Percentiles rank a stretch among this genome's conserved stretches.
Conservation (phyloP, 148 eudicot species). For the Rhododendron mucronatum region DNA sequence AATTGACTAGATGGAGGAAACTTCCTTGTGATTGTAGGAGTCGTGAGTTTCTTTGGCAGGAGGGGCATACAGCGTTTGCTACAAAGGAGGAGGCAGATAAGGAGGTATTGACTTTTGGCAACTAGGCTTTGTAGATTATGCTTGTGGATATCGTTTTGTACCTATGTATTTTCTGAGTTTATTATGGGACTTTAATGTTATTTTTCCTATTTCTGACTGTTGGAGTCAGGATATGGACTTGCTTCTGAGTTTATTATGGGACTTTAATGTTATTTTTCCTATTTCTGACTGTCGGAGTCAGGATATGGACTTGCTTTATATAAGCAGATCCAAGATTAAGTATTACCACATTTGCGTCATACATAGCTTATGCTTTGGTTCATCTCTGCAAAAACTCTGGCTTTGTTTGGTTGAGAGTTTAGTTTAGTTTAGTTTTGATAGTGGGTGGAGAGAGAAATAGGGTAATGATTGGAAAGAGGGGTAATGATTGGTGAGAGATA, state of each 20-base stretch:
- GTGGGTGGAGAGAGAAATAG: too few species aligned
- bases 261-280: not conserved
- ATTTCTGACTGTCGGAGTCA: not conserved
- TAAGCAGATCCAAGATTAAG: not conserved
- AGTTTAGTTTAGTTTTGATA: too few species aligned
- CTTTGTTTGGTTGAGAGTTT: too few species aligned
- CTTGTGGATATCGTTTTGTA: not conserved
- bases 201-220: too few species aligned
- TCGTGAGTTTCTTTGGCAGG: slow-evolving; percentile 99
- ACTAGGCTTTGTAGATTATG: not conserved
- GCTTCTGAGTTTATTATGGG: too few species aligned
- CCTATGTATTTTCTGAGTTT: not conserved
- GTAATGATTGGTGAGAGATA: too few species aligned
- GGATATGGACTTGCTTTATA: not conserved
- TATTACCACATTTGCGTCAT: not conserved
- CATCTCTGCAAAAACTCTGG: not conserved
- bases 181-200: not conserved
- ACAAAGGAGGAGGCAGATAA: slow-evolving; percentile 62
- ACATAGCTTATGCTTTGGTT: not conserved
- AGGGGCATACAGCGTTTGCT: slow-evolving; percentile 82
- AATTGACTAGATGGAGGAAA: not conserved
- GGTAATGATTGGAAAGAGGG: too few species aligned
- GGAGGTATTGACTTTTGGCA: slow-evolving; percentile 51
- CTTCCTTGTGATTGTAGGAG: slow-evolving; percentile 55
- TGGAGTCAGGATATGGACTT: too few species aligned